A percentile compares a stretch with the other conserved stretches of the same genome.
phyloP scores from a whole-genome alignment of 2,329 filamentous ascomycete species.

The Colletotrichum coccodes region DNA sequence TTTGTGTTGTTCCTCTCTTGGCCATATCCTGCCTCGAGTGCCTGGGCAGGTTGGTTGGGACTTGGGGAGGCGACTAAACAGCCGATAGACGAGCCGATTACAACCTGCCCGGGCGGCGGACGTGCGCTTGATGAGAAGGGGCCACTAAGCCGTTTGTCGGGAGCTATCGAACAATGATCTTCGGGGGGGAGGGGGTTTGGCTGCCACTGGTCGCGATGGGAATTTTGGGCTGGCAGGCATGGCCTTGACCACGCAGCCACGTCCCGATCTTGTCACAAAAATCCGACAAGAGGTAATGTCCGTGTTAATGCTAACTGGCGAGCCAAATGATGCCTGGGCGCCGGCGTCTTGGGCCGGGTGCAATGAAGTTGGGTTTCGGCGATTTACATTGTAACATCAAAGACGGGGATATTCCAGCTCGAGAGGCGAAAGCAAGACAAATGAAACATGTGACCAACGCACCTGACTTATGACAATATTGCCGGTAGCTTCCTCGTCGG shows the following conservation, averaged over 20 bases:
- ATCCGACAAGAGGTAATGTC: conserved; percentile 29
- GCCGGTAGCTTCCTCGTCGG: neutral
- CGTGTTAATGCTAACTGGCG: conserved; percentile 7
- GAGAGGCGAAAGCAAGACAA: neutral
- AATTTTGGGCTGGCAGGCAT: conserved; percentile 29
- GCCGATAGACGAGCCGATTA: conserved; percentile 24
- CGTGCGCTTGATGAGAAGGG: conserved; percentile 24
- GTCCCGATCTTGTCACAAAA: conserved; percentile 29
- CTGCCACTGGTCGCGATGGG: conserved; percentile 18
- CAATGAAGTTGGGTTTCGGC: neutral
- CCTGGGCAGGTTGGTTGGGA: neutral
- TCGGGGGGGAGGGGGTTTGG: conserved; percentile 29
- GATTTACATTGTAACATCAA: neutral
- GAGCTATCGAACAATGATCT: conserved; percentile 30
- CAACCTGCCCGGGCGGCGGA: conserved; percentile 13
- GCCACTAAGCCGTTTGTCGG: conserved; percentile 26
- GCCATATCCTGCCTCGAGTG: neutral
- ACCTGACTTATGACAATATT: neutral
- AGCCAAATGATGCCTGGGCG: neutral
- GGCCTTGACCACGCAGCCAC: conserved; percentile 29
- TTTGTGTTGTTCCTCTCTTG: conserved; percentile 1
- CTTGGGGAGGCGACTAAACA: conserved; percentile 4
- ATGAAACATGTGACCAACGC: neutral
- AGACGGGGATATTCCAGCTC: neutral
- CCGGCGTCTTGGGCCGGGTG: neutral